Percentiles rank a stretch among this genome's conserved stretches.
Evolutionary conservation across 2,329 filamentous ascomycete species (phyloP).

Genomic region (Lecanosticta acicola): DNA sequence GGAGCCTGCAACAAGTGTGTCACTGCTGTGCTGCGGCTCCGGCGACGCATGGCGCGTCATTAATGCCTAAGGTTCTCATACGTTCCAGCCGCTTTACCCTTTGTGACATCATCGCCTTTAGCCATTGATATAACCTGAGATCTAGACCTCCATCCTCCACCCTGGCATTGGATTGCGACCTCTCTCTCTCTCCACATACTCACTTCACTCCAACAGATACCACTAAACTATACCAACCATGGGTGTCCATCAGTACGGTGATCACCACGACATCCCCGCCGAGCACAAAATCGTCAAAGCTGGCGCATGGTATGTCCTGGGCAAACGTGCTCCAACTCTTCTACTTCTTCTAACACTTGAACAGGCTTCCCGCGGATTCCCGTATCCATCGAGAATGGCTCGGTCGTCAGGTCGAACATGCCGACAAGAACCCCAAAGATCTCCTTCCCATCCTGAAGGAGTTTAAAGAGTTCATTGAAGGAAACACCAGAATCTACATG

Average conservation of each 20-base stretch:
- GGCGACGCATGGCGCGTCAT: too few relatives aligned
- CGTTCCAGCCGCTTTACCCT: too few relatives aligned
- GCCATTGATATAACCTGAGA: too few relatives aligned
- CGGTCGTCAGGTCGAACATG: slow-evolving; percentile 49
- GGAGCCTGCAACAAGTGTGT: too few relatives aligned
- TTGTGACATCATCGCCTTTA: too few relatives aligned
- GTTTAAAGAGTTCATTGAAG: slow-evolving; percentile 62
- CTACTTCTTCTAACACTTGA: too few relatives aligned
- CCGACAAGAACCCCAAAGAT: slow-evolving; percentile 46
- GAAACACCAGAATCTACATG: slow-evolving; percentile 59
- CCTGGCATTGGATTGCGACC: not conserved
- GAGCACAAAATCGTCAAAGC: slow-evolving; percentile 44
- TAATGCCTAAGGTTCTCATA: too few relatives aligned
- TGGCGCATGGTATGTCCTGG: slow-evolving; percentile 49
- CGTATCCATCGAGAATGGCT: slow-evolving; percentile 60
- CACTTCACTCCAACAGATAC: too few relatives aligned
- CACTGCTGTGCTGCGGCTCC: too few relatives aligned
- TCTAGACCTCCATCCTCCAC: not conserved
- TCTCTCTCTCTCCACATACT: not conserved
- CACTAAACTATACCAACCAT: slow-evolving; percentile 8
- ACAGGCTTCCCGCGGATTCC: slow-evolving; percentile 43
- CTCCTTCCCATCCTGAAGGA: slow-evolving; percentile 58
- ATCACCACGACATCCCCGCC: slow-evolving; percentile 49
- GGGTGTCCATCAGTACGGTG: slow-evolving; percentile 29
- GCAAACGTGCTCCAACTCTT: not conserved